These are phyloP conservation scores for Citrus trifoliata DNA, from an alignment of 345 rosid genomes.

Conservation along the genomic window DNA sequence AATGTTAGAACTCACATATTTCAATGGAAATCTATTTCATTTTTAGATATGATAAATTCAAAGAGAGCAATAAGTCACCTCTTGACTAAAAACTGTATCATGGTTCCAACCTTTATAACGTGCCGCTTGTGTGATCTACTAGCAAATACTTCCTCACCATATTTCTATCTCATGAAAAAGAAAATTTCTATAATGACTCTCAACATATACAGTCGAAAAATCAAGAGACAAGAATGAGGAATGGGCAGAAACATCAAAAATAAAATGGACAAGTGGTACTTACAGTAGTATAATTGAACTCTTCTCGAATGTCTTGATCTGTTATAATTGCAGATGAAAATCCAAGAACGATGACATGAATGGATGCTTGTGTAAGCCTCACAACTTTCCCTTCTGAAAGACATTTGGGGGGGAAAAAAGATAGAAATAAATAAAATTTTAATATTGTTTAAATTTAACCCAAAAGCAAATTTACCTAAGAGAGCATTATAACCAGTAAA, in stretches of 20 bases:
- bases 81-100: conserved; percentile 65
- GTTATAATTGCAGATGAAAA: conserved; percentile 71
- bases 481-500: not conserved
- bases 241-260: not conserved
- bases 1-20: conserved; percentile 6
- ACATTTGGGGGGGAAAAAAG: not conserved
- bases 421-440: not conserved
- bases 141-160: conserved; percentile 43
- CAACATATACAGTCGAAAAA: not conserved
- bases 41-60: not conserved
- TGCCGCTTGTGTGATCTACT: conserved; percentile 63
- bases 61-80: conserved; percentile 40
- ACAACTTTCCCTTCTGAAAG: conserved; percentile 74
- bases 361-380: conserved; percentile 62
- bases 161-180: conserved; percentile 36
- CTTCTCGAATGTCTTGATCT: conserved; percentile 62
- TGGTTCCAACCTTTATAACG: conserved; percentile 62
- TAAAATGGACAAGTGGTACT: conserved; percentile 5
- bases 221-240: not conserved
- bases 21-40: not conserved
- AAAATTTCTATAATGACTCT: conserved; percentile 8
- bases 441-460: not conserved
- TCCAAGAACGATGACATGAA: conserved; percentile 76
- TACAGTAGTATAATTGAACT: conserved; percentile 57
- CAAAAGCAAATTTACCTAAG: not conserved